These are phyloP conservation scores for Lactifluus pinguis DNA, from an alignment of 768 basidiomycete species.

Conservation along the genomic window DNA sequence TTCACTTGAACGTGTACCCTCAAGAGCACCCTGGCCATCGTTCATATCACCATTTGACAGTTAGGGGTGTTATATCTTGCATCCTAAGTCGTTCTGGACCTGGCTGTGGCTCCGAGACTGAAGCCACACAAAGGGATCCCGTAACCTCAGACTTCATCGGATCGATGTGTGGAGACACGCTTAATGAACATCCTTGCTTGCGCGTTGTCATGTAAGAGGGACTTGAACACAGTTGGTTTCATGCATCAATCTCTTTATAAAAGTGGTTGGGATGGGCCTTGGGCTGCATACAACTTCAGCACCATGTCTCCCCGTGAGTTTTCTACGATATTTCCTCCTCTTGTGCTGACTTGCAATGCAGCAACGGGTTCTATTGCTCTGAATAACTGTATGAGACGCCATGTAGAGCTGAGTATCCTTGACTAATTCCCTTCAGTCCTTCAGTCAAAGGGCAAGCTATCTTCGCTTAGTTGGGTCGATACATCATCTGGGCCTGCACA, in stretches of 20 bases:
- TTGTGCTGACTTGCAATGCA: conserved; percentile 3
- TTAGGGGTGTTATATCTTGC: conserved; percentile 11
- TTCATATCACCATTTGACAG: conserved; percentile 10
- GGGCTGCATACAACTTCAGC: not conserved
- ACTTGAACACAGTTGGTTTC: not conserved
- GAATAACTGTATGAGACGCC: conserved; percentile 16
- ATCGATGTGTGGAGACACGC: not conserved
- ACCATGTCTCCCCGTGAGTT: conserved; percentile 13
- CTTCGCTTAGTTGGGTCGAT: conserved; percentile 36
- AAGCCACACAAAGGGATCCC: not conserved
- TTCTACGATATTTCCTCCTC: not conserved
- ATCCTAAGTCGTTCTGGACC: conserved; percentile 1
- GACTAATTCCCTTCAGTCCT: conserved; percentile 26
- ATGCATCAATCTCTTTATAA: conserved; percentile 4
- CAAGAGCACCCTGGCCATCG: not conserved
- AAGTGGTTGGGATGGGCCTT: not conserved
- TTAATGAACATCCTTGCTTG: not conserved
- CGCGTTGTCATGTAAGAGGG: not conserved
- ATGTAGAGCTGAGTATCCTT: not conserved
- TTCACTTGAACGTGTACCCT: conserved; percentile 4
- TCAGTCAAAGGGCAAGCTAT: conserved; percentile 25
- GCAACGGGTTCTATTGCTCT: conserved; percentile 17
- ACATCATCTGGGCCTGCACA: conserved; percentile 33
- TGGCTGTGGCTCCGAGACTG: conserved; percentile 1
- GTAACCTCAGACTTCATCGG: conserved; percentile 4